A percentile compares a stretch with the other conserved stretches of the same genome.
Conservation (phyloP, 73 alveolate species). For the Paramecium primaurelia region DNA sequence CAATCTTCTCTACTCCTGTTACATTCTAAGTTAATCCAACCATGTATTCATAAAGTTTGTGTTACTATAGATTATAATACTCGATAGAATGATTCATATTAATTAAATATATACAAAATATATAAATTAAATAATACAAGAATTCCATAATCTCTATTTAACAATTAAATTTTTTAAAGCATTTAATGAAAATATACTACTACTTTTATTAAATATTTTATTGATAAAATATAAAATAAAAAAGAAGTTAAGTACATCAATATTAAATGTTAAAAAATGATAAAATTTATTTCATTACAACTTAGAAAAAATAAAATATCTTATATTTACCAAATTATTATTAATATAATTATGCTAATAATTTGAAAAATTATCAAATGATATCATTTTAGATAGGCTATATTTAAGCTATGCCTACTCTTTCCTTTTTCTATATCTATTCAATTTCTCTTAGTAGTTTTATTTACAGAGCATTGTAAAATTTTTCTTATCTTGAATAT, state of each 20-base stretch:
- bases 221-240: no score
- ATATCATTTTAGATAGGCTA: not conserved
- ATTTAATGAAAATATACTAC: not conserved
- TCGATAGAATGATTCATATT: conserved; percentile 29
- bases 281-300: no score
- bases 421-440: not conserved
- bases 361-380: not conserved
- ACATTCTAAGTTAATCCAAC: conserved; percentile 27
- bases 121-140: not conserved
- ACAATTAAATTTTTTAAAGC: no score
- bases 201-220: not conserved
- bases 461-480: not conserved
- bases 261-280: no score
- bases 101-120: not conserved
- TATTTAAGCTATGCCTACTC: not conserved
- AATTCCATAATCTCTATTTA: not conserved
- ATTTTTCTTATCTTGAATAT: not conserved
- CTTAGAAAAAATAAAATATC: no score
- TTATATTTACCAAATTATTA: no score
- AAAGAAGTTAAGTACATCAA: no score
- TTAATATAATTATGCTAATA: no score
- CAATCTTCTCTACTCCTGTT: conserved; percentile 16
- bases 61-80: not conserved
- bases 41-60: not conserved
- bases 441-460: not conserved